Base-by-base conservation (phyloP, 305 asterid genomes). In the Andrographis paniculata region DNA sequence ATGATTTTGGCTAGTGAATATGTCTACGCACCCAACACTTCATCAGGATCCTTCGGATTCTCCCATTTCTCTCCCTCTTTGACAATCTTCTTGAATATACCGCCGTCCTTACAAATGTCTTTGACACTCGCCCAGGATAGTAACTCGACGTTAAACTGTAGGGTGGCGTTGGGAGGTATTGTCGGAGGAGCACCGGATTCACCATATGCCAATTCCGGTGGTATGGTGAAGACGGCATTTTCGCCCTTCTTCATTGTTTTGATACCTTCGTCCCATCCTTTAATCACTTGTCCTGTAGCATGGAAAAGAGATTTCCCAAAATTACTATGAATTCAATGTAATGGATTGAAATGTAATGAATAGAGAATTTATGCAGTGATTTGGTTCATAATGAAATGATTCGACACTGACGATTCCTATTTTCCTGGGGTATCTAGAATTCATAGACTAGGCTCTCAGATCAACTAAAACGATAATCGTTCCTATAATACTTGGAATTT, bases 201-300 rank as follows among this genome's bases (percentile, higher is more conserved):
- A 14, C 86, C 93, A 59, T 82, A 82, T 41, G 93, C 89, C 55
- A 82, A 70, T 45, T 59, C 74, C 12, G 93, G 62, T 20, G 93
- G 85, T 30, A 82, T 82, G 41, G 88, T 78, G 45, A 78, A 78
- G 43, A 75, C 40, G 7, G 83, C 85, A 69, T 69, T 78, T 58
- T 82, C 86, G 17, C 79, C 89, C 65, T 82, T 82, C 64, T 78
- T 82, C 93, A 82, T 82, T 24, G 89, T 82, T 56, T 71, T 79
- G 46, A 78, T 82, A 42, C 89, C 93, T 57, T 23, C 67, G 52
- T 78, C 88, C 83, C 81, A 82, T 67, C 89, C 89, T 68, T 61
- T 82, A 36, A 82, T 82, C 21, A 82, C 94, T 73, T 82, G 79
- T 11, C 94, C 94, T 82, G 69, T 31, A 24, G 48, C 33, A 13